Evolutionary conservation across 352 stramenopile species (phyloP).

Genomic region (Phytophthora foliorum): DNA sequence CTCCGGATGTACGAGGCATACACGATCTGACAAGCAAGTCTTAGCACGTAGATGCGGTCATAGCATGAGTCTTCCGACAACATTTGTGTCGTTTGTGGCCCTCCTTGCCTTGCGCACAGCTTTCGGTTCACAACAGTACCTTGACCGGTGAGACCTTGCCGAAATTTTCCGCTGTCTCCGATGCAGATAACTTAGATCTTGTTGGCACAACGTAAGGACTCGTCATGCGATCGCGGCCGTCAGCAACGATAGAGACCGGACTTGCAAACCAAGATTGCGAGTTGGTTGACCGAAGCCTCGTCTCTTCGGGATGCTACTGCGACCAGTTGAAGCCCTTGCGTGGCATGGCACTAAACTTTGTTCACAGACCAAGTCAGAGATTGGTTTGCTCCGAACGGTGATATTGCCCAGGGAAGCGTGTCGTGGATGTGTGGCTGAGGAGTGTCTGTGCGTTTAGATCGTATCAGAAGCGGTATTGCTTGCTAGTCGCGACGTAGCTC

Average conservation of each 20-base stretch:
- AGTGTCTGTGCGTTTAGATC: conserved; percentile 16
- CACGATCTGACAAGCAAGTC: conserved; percentile 16
- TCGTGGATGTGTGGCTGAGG: not conserved
- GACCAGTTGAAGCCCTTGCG: conserved; percentile 24
- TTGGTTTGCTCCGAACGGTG: conserved; percentile 1
- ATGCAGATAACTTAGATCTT: not conserved
- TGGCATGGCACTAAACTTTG: conserved; percentile 34
- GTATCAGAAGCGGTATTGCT: conserved; percentile 10
- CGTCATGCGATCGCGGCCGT: conserved; percentile 5
- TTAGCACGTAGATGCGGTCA: not conserved
- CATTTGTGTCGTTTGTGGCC: conserved; percentile 3
- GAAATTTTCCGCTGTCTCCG: conserved; percentile 12
- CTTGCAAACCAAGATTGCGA: conserved; percentile 4
- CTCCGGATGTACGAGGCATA: conserved; percentile 42
- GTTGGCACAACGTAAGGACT: conserved; percentile 26
- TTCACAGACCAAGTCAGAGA: too few species aligned
- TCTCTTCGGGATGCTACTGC: conserved; percentile 36
- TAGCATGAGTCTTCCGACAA: not conserved
- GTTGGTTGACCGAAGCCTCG: conserved; percentile 15
- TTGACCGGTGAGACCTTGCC: conserved; percentile 2
- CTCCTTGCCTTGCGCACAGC: conserved; percentile 2
- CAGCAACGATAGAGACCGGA: too few species aligned
- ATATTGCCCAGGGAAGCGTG: conserved; percentile 20
- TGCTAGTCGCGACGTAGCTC: conserved; percentile 10
- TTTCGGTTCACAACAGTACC: not conserved